phyloP scores from a whole-genome alignment of 2,329 filamentous ascomycete genomes.

The Aspergillus fijiensis region DNA sequence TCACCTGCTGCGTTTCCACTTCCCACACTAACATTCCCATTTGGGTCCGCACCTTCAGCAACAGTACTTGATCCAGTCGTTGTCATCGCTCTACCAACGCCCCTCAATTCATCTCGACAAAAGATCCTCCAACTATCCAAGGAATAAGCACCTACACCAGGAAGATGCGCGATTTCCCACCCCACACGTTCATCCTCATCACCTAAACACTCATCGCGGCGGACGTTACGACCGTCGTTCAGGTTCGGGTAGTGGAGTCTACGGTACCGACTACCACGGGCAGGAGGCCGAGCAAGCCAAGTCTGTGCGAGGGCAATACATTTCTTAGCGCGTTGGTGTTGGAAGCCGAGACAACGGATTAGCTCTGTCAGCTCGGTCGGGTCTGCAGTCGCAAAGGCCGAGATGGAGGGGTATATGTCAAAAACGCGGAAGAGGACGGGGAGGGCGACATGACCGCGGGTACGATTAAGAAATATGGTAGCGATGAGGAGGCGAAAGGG shows the following conservation, averaged over 20 bases:
- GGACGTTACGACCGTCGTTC: slow-evolving; percentile 51
- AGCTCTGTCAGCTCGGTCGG: slow-evolving; percentile 58
- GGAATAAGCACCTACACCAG: slow-evolving; percentile 73
- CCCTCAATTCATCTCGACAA: slow-evolving; percentile 75
- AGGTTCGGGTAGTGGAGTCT: slow-evolving; percentile 56
- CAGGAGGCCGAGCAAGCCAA: slow-evolving; percentile 67
- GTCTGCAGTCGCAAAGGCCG: slow-evolving; percentile 59
- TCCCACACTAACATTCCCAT: slow-evolving; percentile 57
- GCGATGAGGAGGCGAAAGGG: slow-evolving; percentile 81
- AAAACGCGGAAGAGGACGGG: slow-evolving; percentile 72
- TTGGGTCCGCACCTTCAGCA: too few species aligned
- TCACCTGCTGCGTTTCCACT: slow-evolving; percentile 38
- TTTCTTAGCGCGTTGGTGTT: slow-evolving; percentile 63
- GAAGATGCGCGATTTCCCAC: slow-evolving; percentile 86
- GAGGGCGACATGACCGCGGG: slow-evolving; percentile 69
- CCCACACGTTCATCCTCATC: slow-evolving; percentile 54
- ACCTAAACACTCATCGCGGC: slow-evolving; percentile 48
- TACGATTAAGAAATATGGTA: slow-evolving; percentile 82
- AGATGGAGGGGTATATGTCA: slow-evolving; percentile 65
- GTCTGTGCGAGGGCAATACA: slow-evolving; percentile 69
- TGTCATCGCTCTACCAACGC: slow-evolving; percentile 35
- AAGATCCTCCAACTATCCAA: slow-evolving; percentile 93
- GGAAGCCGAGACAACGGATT: slow-evolving; percentile 71
- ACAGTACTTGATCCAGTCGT: too few species aligned
- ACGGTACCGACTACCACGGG: slow-evolving; percentile 56